Base-by-base conservation (phyloP, 352 stramenopile species). In the Phytophthora sp. region DNA sequence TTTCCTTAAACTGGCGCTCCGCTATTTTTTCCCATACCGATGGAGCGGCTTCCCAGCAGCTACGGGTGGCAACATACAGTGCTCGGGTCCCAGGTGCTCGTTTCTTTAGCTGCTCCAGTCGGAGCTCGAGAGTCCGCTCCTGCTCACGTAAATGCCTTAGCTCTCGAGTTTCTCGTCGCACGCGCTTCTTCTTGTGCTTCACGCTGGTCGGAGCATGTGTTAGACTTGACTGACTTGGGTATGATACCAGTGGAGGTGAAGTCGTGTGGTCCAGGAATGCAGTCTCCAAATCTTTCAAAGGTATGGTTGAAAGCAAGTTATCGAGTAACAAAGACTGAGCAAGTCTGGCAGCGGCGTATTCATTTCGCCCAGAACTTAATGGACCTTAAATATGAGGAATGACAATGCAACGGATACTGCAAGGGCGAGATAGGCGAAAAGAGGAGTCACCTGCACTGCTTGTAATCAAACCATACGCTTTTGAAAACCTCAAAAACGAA, bases 101-200 rank as follows among this genome's bases (percentile, higher is more conserved):
- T 4, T 57, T 64, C 34, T 64, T 41, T 1, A 64, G 44, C 11
- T 57, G 55, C 44, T 57, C 45, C 20, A 64, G 34, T 34, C 54
- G 38, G 12, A 64, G 18, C 24, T 64, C 55, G 27, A 64, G 55
- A 24, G 51, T 28, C 18, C 55, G 55, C 1, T 26, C 32, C 28
- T 57, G 45, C 7, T 64, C 55, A 10, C 28, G 45, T 1, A 64
- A 27, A 21, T 57, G 31, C 45, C 28, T 18, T 34, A 64, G n/a
- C 20, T 58, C 50, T 50, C 50, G n/a, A 13, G 32, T 31, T 51
- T 57, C 55, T 6, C 55, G 44, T 24, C 55, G 55, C 26, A 64
- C 55, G 12, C 55, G 44, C n/a, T 63, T 64, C 44, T 64, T 64
- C 54, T 64, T 64, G n/a, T 13, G 35, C 10, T 52, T 46, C 11